Conservation (phyloP, 2,329 filamentous ascomycete species). For the Fusarium irregulare region DNA sequence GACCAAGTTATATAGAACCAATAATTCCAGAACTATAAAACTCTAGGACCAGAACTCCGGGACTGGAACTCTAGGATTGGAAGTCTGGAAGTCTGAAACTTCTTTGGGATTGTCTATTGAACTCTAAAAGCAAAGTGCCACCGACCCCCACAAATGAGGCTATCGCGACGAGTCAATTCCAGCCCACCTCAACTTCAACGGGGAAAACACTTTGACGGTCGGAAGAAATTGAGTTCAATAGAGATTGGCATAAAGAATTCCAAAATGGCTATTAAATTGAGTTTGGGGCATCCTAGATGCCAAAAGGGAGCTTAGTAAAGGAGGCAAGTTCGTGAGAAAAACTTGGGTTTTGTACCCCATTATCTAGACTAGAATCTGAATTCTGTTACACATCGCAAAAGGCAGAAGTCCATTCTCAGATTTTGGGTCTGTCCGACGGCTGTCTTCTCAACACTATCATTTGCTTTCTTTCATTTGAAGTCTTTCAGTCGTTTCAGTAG, state of each 20-base stretch:
- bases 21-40: too few relatives aligned
- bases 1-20: too few relatives aligned
- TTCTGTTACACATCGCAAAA: too few relatives aligned
- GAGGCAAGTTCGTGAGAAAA: neutral
- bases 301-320: neutral
- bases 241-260: rapidly evolving
- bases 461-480: neutral
- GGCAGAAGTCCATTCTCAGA: too few relatives aligned
- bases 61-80: too few relatives aligned
- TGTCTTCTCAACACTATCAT: neutral
- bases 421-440: neutral
- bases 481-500: too few relatives aligned
- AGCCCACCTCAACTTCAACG: neutral
- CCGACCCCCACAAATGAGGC: neutral
- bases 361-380: neutral
- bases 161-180: neutral
- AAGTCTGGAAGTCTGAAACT: too few relatives aligned
- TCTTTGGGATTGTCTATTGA: too few relatives aligned
- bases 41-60: too few relatives aligned
- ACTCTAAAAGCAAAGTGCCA: too few relatives aligned
- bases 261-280: rapidly evolving
- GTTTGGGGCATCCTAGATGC: rapidly evolving
- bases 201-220: neutral
- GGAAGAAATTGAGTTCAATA: neutral
- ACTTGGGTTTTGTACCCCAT: neutral